A percentile compares a stretch with the other conserved stretches of the same genome.
Conservation (phyloP, 169 alveolate species). For the Perkinsus olseni region DNA sequence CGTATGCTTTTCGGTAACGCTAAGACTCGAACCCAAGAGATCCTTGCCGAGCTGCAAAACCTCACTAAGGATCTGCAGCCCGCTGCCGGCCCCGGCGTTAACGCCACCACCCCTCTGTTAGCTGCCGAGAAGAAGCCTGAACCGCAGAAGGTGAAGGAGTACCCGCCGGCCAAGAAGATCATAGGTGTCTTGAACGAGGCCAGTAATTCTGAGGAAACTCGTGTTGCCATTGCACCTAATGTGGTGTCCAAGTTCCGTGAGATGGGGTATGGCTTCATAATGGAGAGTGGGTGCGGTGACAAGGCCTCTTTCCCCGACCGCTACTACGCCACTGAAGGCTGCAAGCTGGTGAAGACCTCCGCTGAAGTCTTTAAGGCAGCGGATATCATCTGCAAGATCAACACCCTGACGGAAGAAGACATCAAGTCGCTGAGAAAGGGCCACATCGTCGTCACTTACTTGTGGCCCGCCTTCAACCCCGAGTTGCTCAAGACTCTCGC, state of each 20-base stretch:
- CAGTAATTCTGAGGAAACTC: conserved; percentile 24
- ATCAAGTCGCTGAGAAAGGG: conserved; percentile 44
- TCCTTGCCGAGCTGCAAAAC: conserved; percentile 27
- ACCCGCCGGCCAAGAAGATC: conserved; percentile 40
- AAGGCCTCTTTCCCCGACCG: conserved; percentile 20
- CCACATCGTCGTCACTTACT: conserved; percentile 42
- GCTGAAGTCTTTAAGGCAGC: conserved; percentile 41
- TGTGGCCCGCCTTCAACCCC: conserved; percentile 58
- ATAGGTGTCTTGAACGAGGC: conserved; percentile 46
- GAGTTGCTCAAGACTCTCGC: conserved; percentile 30
- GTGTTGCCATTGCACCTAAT: conserved; percentile 54
- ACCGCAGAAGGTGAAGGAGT: conserved; percentile 34
- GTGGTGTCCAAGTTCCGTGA: conserved; percentile 35
- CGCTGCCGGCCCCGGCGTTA: not conserved
- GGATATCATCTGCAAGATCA: conserved; percentile 52
- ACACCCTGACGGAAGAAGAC: conserved; percentile 54
- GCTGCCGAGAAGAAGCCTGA: not conserved
- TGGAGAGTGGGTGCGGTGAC: conserved; percentile 53
- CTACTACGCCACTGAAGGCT: conserved; percentile 35
- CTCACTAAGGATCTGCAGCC: conserved; percentile 1
- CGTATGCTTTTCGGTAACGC: conserved; percentile 73
- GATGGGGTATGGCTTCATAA: conserved; percentile 40
- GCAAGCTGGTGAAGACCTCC: conserved; percentile 29
- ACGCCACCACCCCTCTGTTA: not conserved
- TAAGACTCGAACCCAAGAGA: conserved; percentile 40